Percentiles rank a stretch among this genome's conserved stretches.
Evolutionary conservation across 352 stramenopile genomes (phyloP).

Genomic region (Phytophthora agathidicida): DNA sequence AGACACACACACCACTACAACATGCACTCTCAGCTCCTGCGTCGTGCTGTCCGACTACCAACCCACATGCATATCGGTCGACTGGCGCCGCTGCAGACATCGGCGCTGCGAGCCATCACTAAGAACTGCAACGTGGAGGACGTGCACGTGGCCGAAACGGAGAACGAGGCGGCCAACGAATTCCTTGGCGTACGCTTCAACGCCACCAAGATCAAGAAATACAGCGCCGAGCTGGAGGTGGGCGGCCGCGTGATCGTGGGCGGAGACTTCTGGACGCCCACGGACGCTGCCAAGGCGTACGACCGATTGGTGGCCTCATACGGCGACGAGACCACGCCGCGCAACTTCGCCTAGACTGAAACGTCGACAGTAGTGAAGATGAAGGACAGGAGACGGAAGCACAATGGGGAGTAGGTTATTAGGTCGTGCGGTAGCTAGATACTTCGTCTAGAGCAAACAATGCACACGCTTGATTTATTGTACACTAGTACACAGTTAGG

Average conservation of each 20-base stretch:
- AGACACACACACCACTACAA: neutral
- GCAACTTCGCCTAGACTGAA: constrained; percentile 49
- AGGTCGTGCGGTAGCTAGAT: too few species aligned
- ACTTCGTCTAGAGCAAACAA: too few species aligned
- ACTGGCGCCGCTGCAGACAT: constrained; percentile 15
- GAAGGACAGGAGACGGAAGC: too few species aligned
- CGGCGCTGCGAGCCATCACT: constrained; percentile 11
- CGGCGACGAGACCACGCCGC: constrained; percentile 61
- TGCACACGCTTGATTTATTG: too few species aligned
- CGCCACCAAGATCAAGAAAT: constrained; percentile 71
- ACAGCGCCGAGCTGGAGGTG: constrained; percentile 65
- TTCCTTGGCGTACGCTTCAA: constrained; percentile 76
- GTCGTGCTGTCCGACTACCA: neutral
- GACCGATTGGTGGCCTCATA: constrained; percentile 74
- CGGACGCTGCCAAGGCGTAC: constrained; percentile 72
- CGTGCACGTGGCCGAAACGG: constrained; percentile 39
- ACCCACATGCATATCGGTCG: constrained; percentile 3
- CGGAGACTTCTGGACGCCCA: constrained; percentile 73
- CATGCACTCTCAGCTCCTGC: constrained; percentile 14
- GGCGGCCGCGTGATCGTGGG: constrained; percentile 63
- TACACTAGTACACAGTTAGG: too few species aligned
- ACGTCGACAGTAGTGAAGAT: neutral
- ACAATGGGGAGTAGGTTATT: too few species aligned
- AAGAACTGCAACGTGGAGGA: constrained; percentile 37
- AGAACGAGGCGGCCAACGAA: constrained; percentile 50